Conservation (phyloP, 2,329 filamentous ascomycete species). For the Colletotrichum spinosum region DNA sequence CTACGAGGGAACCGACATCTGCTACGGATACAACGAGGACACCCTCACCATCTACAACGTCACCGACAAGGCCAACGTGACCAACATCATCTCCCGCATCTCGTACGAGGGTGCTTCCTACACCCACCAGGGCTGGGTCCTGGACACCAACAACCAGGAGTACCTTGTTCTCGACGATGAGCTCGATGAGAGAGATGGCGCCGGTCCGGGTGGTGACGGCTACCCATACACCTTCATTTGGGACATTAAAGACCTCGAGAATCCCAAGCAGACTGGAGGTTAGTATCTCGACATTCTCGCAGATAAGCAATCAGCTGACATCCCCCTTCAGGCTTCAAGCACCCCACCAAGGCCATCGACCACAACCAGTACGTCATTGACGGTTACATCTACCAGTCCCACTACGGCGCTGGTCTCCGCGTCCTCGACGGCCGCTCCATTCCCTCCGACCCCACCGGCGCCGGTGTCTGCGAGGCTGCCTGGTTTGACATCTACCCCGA, state of each 20-base stretch:
- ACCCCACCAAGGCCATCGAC: conserved; percentile 27
- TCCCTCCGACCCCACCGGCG: conserved; percentile 49
- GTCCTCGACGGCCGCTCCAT: conserved; percentile 48
- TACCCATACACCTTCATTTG: conserved; percentile 61
- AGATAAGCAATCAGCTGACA: too few species aligned
- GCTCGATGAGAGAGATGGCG: conserved; percentile 57
- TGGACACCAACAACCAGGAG: conserved; percentile 56
- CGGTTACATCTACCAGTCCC: conserved; percentile 56
- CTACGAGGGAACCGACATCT: conserved; percentile 61
- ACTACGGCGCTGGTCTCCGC: conserved; percentile 56
- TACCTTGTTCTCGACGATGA: conserved; percentile 61
- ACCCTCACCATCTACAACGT: conserved; percentile 64
- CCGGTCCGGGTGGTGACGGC: conserved; percentile 52
- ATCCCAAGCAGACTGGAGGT: conserved; percentile 52
- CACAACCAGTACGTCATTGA: conserved; percentile 58
- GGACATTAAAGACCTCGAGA: conserved; percentile 55
- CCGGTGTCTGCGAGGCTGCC: conserved; percentile 54
- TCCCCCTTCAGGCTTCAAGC: too few species aligned
- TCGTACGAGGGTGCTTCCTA: conserved; percentile 63
- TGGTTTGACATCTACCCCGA: conserved; percentile 60
- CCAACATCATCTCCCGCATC: conserved; percentile 61
- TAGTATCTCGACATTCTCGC: too few species aligned
- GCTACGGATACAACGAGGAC: conserved; percentile 67
- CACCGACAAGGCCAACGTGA: conserved; percentile 58
- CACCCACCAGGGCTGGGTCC: conserved; percentile 67